These are phyloP conservation scores for Ophiostoma australiae DNA, from an alignment of 2,329 filamentous ascomycete genomes.

Conservation along the genomic window DNA sequence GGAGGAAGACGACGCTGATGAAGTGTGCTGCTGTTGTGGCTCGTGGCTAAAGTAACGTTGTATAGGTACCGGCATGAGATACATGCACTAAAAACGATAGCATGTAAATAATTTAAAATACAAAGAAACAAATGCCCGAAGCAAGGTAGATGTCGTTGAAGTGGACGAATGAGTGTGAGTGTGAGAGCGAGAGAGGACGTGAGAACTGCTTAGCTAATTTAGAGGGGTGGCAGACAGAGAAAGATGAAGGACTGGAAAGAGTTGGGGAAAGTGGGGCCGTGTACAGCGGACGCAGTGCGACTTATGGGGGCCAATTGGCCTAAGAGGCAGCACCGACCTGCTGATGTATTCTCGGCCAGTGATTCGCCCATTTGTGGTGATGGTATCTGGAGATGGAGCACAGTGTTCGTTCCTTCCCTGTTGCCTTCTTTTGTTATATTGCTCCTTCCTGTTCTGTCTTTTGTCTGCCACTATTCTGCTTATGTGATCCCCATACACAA, in stretches of 20 bases:
- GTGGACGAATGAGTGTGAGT: background rate
- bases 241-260: background rate
- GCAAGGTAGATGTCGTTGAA: background rate
- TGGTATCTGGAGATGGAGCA: background rate
- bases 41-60: constrained; percentile 12
- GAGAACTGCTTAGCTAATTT: background rate
- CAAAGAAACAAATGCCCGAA: background rate
- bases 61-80: background rate
- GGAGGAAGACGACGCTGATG: background rate
- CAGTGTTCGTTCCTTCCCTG: background rate
- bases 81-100: background rate
- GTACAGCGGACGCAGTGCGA: background rate
- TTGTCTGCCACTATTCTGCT: background rate
- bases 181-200: background rate
- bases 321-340: constrained; percentile 13
- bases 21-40: background rate
- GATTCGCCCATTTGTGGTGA: constrained; percentile 20
- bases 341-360: constrained; percentile 21
- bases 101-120: background rate
- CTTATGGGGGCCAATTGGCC: background rate
- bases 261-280: background rate
- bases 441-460: background rate
- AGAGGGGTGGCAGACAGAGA: background rate
- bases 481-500: background rate
- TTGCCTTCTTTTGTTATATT: background rate